Evolutionary conservation across 805 yeast genomes (phyloP).

Genomic region (Blastobotrys peoriensis): DNA sequence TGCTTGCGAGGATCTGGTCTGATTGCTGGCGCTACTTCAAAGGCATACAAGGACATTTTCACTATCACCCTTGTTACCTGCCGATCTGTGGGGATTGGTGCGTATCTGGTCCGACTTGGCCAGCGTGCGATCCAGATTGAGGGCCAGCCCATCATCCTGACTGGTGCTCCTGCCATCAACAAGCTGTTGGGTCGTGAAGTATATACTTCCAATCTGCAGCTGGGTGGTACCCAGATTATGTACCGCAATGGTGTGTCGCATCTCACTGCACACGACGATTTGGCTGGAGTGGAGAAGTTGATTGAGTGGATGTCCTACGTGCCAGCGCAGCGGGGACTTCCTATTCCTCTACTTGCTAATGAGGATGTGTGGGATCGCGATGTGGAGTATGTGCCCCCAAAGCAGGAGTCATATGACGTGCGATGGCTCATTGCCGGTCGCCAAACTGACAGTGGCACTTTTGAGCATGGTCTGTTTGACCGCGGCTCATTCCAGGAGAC

Average conservation of each 20-base stretch:
- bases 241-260: slow-evolving; percentile 98
- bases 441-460: slow-evolving; percentile 53
- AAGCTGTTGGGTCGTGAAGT: slow-evolving; percentile 96
- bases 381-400: slow-evolving; percentile 70
- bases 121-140: slow-evolving; percentile 98
- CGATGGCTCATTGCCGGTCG: slow-evolving; percentile 93
- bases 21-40: slow-evolving; percentile 97
- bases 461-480: slow-evolving; percentile 87
- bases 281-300: slow-evolving; percentile 92
- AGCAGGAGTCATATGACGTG: slow-evolving; percentile 75
- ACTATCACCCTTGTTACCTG: slow-evolving; percentile 98
- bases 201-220: slow-evolving; percentile 91
- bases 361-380: slow-evolving; percentile 93
- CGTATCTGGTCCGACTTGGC: slow-evolving; percentile 94
- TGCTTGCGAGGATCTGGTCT: slow-evolving; percentile 97
- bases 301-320: slow-evolving; percentile 93
- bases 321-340: slow-evolving; percentile 84
- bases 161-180: slow-evolving; percentile 99
- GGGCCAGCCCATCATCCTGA: slow-evolving; percentile 96
- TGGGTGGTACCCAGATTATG: slow-evolving; percentile 99
- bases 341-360: slow-evolving; percentile 77
- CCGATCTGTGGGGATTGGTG: slow-evolving; percentile 99
- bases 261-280: slow-evolving; percentile 91
- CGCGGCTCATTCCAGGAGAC: slow-evolving; percentile 92
- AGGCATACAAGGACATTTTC: slow-evolving; percentile 96